Base-by-base conservation (phyloP, 2,329 filamentous ascomycete genomes). In the Pyrenochaeta sp. region DNA sequence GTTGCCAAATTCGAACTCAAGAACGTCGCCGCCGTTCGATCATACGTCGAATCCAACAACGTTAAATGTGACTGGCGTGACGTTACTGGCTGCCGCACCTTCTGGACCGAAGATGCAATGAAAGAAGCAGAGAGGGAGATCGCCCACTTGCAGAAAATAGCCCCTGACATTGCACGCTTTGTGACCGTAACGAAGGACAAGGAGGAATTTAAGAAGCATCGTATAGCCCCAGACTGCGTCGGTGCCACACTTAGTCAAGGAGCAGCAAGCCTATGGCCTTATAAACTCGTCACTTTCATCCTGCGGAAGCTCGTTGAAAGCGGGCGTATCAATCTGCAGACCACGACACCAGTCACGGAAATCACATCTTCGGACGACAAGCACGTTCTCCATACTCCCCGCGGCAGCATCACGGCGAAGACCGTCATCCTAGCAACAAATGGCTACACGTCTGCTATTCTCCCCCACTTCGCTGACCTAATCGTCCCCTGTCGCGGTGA, bases 381-480 rank as follows among this genome's bases (percentile, higher is more conserved):
- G 34, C 92, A 88, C 83, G 76, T 77, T 0, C 73, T 90, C 0
- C 75, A 84, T 32, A 95, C 90, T 0, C 70, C 77, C 0, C 83
- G 90, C 15, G 91, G 90, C n/a, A 74, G 72, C 28, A 79, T 95
- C 41, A 66, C 67, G 0, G 78, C 90, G 1, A 72, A 75, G 9
- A 78, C 81, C 22, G 82, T 96, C 14, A 78, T 96, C 13, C 79
- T 96, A 11, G 87, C 89, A 4, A 93, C 88, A 1, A 96, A 96
- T 63, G 92, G 78, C 3, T 95, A 96, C 69, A 92, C 90, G 0
- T 89, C 89, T 1, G 80, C 85, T 48, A 77, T 96, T 3, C 73
- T 93, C 2, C 89, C 89, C 0, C 65, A 74, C 22, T 86, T 93
- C 56, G 76, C 81, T 7, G 82, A 85, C 52, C 77, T 91, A 7